phyloP scores from a whole-genome alignment of 768 basidiomycete species.

The Tylopilus vinaceipallidus region DNA sequence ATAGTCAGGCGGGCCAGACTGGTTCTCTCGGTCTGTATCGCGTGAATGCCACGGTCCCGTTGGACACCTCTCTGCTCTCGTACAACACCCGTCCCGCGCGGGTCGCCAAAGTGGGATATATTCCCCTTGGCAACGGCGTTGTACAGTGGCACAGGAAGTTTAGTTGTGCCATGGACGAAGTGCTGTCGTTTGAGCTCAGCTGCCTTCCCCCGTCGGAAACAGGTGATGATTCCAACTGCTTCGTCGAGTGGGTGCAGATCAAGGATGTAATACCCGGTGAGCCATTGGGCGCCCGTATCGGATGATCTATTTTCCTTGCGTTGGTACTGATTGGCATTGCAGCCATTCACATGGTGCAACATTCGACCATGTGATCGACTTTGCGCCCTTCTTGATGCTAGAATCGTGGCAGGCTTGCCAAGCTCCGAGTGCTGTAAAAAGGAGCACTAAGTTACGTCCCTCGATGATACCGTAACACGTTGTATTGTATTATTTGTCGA shows the following conservation, averaged over 20 bases:
- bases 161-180: slow-evolving; percentile 8
- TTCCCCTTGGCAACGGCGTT: neutral
- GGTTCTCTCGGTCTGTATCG: slow-evolving; percentile 8
- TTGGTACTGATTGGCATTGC: neutral
- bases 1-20: neutral
- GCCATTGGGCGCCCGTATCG: neutral
- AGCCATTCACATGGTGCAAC: slow-evolving; percentile 14
- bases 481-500: neutral
- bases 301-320: neutral
- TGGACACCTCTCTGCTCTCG: slow-evolving; percentile 9
- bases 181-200: slow-evolving; percentile 13
- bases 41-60: slow-evolving; percentile 7
- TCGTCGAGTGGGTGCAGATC: slow-evolving; percentile 14
- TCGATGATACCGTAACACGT: neutral
- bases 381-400: neutral
- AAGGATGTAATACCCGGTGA: slow-evolving; percentile 12
- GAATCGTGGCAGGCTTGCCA: too few species aligned
- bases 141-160: slow-evolving; percentile 12
- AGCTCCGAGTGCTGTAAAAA: neutral
- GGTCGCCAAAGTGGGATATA: slow-evolving; percentile 3
- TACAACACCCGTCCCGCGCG: slow-evolving; percentile 7
- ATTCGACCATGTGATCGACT: slow-evolving; percentile 4
- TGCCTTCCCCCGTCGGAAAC: slow-evolving; percentile 8
- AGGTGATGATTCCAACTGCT: slow-evolving; percentile 5
- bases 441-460: neutral